These are phyloP conservation scores for Pseudonitzschia pungens DNA, from an alignment of 108 stramenopile species.

Conservation along the genomic window DNA sequence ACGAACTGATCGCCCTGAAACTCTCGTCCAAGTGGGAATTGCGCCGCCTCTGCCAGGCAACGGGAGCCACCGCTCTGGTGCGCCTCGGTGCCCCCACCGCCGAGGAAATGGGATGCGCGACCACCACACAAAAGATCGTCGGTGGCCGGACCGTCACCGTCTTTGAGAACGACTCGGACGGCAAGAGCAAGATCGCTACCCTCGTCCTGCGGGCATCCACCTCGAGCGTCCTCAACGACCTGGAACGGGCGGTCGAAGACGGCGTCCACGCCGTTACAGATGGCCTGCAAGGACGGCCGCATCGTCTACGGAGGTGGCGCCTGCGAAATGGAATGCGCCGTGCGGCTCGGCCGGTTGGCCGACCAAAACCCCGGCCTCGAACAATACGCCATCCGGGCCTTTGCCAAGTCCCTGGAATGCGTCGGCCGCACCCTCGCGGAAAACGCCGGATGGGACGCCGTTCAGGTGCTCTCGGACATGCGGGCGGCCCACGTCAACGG, in stretches of 20 bases:
- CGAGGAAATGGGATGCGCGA: constrained; percentile 94
- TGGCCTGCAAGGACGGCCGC: constrained; percentile 87
- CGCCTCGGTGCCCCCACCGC: constrained; percentile 94
- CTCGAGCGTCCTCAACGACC: constrained; percentile 88
- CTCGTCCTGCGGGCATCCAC: constrained; percentile 95
- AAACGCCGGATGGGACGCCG: constrained; percentile 94
- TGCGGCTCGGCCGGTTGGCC: constrained; percentile 75
- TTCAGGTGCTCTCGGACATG: constrained; percentile 79
- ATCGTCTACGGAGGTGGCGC: constrained; percentile 95
- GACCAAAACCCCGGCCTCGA: constrained; percentile 94
- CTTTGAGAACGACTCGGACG: constrained; percentile 71
- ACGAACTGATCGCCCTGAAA: constrained; percentile 89
- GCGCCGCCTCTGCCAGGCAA: constrained; percentile 92
- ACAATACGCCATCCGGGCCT: constrained; percentile 97
- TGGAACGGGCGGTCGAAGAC: constrained; percentile 97
- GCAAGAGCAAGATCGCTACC: constrained; percentile 80
- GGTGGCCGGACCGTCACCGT: constrained; percentile 92
- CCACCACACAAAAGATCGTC: constrained; percentile 80
- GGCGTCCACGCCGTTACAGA: constrained; percentile 89
- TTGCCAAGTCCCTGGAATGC: constrained; percentile 96
- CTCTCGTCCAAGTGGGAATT: constrained; percentile 97
- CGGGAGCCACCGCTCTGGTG: constrained; percentile 94
- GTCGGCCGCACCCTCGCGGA: constrained; percentile 95
- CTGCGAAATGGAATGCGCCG: constrained; percentile 90
- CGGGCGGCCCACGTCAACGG: constrained; percentile 90